Percentiles rank a stretch among this genome's conserved stretches.
Conservation (phyloP, 169 alveolate species). For the Fabrea salina region DNA sequence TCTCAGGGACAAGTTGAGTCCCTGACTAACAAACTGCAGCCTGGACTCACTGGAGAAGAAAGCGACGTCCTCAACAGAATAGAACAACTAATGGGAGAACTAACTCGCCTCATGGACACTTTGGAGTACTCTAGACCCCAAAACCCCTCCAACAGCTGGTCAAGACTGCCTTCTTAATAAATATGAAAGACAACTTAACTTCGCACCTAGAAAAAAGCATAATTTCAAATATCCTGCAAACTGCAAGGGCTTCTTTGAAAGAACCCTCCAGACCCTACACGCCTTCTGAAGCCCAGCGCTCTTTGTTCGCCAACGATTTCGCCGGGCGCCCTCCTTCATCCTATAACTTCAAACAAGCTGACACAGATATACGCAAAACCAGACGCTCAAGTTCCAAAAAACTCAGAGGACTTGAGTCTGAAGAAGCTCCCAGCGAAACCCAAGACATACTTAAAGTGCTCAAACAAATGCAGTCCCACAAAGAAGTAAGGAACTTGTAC, state of each 20-base stretch:
- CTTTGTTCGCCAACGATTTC: not conserved
- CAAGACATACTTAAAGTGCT: not conserved
- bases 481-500: slow-evolving; percentile 11
- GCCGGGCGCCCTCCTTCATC: not conserved
- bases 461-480: slow-evolving; percentile 1
- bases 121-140: not conserved
- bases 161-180: too few relatives aligned
- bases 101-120: not conserved
- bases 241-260: slow-evolving; percentile 36
- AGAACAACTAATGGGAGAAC: not conserved
- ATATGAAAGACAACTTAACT: slow-evolving; percentile 23
- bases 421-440: not conserved
- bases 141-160: too few relatives aligned
- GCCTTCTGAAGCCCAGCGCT: slow-evolving; percentile 1
- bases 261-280: slow-evolving; percentile 37
- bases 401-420: not conserved
- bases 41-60: not conserved
- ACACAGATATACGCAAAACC: not conserved
- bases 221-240: not conserved
- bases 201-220: slow-evolving; percentile 27
- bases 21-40: not conserved
- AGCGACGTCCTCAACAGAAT: not conserved
- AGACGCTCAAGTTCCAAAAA: not conserved
- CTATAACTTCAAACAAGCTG: not conserved
- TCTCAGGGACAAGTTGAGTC: not conserved